These are phyloP conservation scores for Xanthoconium purpureum DNA, from an alignment of 768 basidiomycete genomes.

Conservation along the genomic window DNA sequence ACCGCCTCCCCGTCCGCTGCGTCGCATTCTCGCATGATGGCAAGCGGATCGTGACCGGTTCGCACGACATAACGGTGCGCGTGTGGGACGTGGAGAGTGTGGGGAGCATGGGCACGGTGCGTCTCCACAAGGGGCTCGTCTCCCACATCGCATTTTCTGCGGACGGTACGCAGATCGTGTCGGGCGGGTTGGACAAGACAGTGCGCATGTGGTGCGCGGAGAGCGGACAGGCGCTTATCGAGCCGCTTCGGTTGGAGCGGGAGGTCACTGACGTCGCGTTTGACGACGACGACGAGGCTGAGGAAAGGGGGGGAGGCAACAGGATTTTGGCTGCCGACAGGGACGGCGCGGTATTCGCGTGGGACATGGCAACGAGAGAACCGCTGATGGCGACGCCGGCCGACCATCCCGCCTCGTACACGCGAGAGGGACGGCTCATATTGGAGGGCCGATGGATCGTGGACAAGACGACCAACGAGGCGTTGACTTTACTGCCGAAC, in stretches of 20 bases:
- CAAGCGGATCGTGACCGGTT: constrained; percentile 27
- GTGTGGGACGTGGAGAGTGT: constrained; percentile 32
- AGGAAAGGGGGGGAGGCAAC: neutral
- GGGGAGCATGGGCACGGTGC: constrained; percentile 24
- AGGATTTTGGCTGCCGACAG: constrained; percentile 27
- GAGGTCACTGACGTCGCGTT: constrained; percentile 23
- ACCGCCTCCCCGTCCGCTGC: constrained; percentile 23
- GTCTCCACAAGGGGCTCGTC: constrained; percentile 29
- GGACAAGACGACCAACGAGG: constrained; percentile 13
- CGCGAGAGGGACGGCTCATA: constrained; percentile 5
- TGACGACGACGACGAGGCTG: constrained; percentile 2
- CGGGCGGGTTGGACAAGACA: constrained; percentile 29
- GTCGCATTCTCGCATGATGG: constrained; percentile 30
- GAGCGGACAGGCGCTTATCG: constrained; percentile 18
- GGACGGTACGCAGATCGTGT: constrained; percentile 28
- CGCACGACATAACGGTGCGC: constrained; percentile 25
- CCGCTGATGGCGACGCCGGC: constrained; percentile 17
- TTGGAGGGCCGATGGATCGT: constrained; percentile 27
- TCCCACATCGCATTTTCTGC: constrained; percentile 25
- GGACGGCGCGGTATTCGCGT: constrained; percentile 23
- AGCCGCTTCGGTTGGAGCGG: constrained; percentile 21
- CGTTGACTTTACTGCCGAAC: constrained; percentile 25
- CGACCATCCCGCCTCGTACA: constrained; percentile 17
- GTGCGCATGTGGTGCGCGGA: constrained; percentile 31
- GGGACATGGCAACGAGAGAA: constrained; percentile 23